A percentile compares a stretch with the other conserved stretches of the same genome.
phyloP scores from a whole-genome alignment of 805 yeast genomes.

The Nakazawaea wickerhamii region DNA sequence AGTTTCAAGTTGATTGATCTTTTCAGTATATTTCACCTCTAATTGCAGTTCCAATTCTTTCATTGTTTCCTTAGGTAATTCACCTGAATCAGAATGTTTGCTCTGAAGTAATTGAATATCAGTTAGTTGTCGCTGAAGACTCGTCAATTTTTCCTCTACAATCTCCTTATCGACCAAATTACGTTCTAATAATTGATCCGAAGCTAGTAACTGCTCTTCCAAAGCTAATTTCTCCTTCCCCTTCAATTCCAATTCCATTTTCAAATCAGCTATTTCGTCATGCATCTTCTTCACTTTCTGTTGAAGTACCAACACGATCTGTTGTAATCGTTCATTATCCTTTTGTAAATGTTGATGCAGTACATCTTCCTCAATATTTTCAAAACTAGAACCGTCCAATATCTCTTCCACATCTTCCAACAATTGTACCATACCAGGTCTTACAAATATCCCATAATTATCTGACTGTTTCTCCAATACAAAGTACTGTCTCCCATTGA shows the following conservation, averaged over 20 bases:
- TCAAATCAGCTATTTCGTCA: conserved; percentile 25
- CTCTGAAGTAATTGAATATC: background rate
- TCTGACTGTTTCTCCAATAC: conserved; percentile 26
- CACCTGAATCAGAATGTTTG: background rate
- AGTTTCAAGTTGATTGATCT: background rate
- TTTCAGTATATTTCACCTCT: background rate
- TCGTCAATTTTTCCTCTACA: conserved; percentile 29
- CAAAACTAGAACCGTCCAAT: background rate
- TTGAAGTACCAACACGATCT: conserved; percentile 40
- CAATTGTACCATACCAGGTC: conserved; percentile 27
- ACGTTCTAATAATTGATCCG: conserved; percentile 28
- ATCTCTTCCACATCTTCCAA: background rate
- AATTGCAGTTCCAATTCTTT: too few relatives aligned
- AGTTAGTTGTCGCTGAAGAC: conserved; percentile 23
- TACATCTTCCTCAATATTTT: background rate
- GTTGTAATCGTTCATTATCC: conserved; percentile 17
- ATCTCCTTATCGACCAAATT: conserved; percentile 40
- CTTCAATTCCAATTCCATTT: conserved; percentile 20
- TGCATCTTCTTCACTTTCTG: conserved; percentile 33
- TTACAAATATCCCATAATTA: conserved; percentile 44
- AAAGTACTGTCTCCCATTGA: conserved; percentile 40
- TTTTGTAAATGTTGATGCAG: background rate
- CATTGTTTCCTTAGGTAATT: too few relatives aligned
- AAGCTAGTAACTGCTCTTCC: conserved; percentile 10
- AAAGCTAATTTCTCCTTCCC: conserved; percentile 27